Evolutionary conservation across 202 grass and related monocot species (phyloP).

Genomic region (Carex arenaria): DNA sequence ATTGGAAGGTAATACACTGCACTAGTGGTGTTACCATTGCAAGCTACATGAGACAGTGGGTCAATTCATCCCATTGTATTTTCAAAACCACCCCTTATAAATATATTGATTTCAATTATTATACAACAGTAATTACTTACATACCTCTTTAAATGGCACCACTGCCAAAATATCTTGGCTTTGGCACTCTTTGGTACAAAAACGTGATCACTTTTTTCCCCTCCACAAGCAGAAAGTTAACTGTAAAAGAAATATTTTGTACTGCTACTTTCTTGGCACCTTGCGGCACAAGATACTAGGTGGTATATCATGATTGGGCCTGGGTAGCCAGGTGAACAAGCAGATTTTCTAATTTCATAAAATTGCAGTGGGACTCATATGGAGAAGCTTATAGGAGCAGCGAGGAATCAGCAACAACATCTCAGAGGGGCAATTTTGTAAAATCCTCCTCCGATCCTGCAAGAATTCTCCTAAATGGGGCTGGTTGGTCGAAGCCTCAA

Average conservation of each 20-base stretch:
- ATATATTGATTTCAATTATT: neutral
- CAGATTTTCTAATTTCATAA: conserved; percentile 17
- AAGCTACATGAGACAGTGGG: neutral
- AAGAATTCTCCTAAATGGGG: conserved; percentile 55
- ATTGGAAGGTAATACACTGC: conserved; percentile 67
- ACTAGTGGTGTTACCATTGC: neutral
- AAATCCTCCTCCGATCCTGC: conserved; percentile 46
- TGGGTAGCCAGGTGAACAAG: neutral
- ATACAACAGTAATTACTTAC: neutral
- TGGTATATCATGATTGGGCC: neutral
- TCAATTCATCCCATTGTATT: neutral
- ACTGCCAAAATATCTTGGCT: neutral
- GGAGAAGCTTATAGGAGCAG: conserved; percentile 45
- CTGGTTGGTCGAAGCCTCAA: conserved; percentile 64
- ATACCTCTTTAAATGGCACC: neutral
- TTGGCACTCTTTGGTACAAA: neutral
- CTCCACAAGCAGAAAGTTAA: neutral
- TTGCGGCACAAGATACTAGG: neutral
- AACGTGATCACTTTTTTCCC: neutral
- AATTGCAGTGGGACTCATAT: conserved; percentile 57
- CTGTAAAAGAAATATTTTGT: neutral
- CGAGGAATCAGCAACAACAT: conserved; percentile 23
- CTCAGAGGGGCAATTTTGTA: conserved; percentile 40
- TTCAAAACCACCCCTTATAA: neutral
- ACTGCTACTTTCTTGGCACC: neutral